These are phyloP conservation scores for Lachancea meyersii DNA, from an alignment of 805 yeast species.

Conservation along the genomic window DNA sequence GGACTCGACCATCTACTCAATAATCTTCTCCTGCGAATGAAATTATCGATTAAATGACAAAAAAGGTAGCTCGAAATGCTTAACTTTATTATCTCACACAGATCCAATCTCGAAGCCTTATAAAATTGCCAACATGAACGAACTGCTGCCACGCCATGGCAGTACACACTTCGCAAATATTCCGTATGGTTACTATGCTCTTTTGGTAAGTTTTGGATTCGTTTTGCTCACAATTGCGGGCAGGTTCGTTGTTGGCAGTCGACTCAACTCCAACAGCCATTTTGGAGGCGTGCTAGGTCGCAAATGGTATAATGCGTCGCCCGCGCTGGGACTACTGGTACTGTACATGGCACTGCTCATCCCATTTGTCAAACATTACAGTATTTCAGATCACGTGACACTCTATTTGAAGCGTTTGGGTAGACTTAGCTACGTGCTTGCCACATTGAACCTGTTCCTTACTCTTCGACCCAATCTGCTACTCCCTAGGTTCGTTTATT, in stretches of 20 bases:
- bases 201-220: conserved; percentile 40
- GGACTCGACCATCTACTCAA: neutral
- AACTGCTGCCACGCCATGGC: conserved; percentile 40
- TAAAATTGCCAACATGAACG: neutral
- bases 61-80: neutral
- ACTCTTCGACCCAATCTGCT: conserved; percentile 52
- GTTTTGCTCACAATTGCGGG: conserved; percentile 33
- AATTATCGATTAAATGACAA: neutral
- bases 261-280: neutral
- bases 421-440: conserved; percentile 49
- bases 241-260: conserved; percentile 13
- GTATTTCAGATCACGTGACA: conserved; percentile 24
- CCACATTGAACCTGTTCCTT: conserved; percentile 52
- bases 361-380: conserved; percentile 32
- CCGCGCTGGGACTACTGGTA: conserved; percentile 34
- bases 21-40: too few relatives aligned
- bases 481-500: conserved; percentile 41
- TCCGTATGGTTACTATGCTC: conserved; percentile 51
- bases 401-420: conserved; percentile 51
- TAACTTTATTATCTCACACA: neutral
- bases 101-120: neutral
- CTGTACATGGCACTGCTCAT: conserved; percentile 30
- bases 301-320: conserved; percentile 26
- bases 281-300: neutral
- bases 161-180: conserved; percentile 50